These are phyloP conservation scores for Myxozyma lipomycoides DNA, from an alignment of 805 yeast genomes.

Conservation along the genomic window DNA sequence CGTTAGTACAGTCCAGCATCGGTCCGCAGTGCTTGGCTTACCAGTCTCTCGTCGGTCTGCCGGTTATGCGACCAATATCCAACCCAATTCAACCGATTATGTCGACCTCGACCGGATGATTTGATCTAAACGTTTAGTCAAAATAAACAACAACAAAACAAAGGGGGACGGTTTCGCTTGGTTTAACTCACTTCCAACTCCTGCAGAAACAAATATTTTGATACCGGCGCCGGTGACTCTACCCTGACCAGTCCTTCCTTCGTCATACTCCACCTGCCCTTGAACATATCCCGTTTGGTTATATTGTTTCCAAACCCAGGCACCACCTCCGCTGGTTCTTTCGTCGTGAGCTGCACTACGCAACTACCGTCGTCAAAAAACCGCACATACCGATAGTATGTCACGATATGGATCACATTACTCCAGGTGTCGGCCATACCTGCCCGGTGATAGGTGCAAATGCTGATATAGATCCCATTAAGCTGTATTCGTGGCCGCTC, in stretches of 20 bases:
- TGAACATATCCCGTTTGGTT: constrained; percentile 24
- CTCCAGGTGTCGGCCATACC: constrained; percentile 70
- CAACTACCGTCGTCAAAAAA: constrained; percentile 77
- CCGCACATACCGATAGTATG: constrained; percentile 80
- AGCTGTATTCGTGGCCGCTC: constrained; percentile 75
- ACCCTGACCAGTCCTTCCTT: constrained; percentile 22
- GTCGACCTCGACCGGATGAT: constrained; percentile 58
- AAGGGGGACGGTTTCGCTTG: constrained; percentile 56
- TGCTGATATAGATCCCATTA: constrained; percentile 80
- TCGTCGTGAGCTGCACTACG: constrained; percentile 61
- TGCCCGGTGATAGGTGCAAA: constrained; percentile 76
- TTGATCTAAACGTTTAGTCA: constrained; percentile 41
- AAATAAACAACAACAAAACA: constrained; percentile 27
- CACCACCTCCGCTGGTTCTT: constrained; percentile 67
- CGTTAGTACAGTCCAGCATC: background rate
- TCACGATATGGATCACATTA: constrained; percentile 75
- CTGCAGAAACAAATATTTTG: constrained; percentile 20
- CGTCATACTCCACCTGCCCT: constrained; percentile 25
- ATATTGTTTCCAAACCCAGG: constrained; percentile 43
- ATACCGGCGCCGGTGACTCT: constrained; percentile 26
- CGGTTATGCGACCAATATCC: constrained; percentile 55
- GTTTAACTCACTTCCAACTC: constrained; percentile 42
- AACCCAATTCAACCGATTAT: constrained; percentile 70
- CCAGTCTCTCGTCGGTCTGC: constrained; percentile 51
- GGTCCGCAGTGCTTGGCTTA: constrained; percentile 6